Base-by-base conservation (phyloP, 2,329 filamentous ascomycete genomes). In the Neopestalotiopsis sp. region DNA sequence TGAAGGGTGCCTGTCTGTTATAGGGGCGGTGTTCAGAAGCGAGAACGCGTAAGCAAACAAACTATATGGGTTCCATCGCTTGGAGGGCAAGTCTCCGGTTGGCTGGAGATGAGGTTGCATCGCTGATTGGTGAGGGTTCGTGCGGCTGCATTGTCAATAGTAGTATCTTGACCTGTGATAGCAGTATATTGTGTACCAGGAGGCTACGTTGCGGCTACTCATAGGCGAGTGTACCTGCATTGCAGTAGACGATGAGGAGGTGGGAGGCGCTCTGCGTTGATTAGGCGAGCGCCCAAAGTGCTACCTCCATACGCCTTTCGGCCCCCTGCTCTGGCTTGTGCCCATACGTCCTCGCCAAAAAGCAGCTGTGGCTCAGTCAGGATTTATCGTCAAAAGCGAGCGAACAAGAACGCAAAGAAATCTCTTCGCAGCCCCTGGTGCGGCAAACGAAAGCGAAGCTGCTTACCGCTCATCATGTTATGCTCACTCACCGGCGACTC, bases 141-240 rank as follows among this genome's bases (percentile, higher is more conserved):
- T 53, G 45, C 17, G 45, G 45, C 45, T 53, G 45, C 45, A n/a
- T 17, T 6, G 17, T 53, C 17, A 53, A 53, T 53, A 53, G 45
- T n/a, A 20, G 17, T 53, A n/a, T 53, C 14, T 20, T 13, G 7
- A 53, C 14, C 17, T 53, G 45, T 38, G 10, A 10, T 10, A 38
- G 34, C 10, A 38, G 34, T 38, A 38, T 38, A 38, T 10, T 38
- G 10, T 10, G 10, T 38, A 38, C 34, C 34, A 38, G 34, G 34
- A 38, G 45, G 45, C 45, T 53, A 20, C 45, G 45, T 20, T 53
- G 45, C 45, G 45, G 45, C 45, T 53, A 53, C 45, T 53, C 45
- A 53, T 53, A 53, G 45, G 45, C 45, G 45, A 53, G n/a, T 53
- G 45, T 53, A 53, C 45, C 45, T 53, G 45, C 45, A 53, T 53